These are phyloP conservation scores for Pyrus betulifolia DNA, from an alignment of 306 rosid species.

Conservation along the genomic window DNA sequence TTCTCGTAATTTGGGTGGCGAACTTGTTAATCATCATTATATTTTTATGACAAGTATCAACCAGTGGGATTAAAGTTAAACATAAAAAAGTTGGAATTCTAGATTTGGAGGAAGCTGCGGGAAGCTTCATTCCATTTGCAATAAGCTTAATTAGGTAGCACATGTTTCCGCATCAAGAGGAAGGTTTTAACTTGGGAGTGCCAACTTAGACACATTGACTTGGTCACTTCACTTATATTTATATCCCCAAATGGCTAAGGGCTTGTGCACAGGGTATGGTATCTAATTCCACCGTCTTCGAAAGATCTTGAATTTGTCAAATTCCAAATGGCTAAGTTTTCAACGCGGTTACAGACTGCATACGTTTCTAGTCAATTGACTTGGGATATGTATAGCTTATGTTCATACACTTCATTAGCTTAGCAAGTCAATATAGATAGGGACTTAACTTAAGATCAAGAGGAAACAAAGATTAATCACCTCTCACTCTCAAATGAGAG, in stretches of 20 bases:
- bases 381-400: no score
- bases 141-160: neutral
- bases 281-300: neutral
- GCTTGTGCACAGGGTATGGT: neutral
- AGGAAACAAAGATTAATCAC: no score
- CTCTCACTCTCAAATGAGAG: no score
- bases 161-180: neutral
- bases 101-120: neutral
- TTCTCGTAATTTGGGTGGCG: neutral
- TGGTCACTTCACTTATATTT: neutral
- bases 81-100: neutral
- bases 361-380: no score
- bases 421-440: neutral
- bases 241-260: neutral
- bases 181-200: neutral
- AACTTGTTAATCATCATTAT: neutral
- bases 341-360: neutral
- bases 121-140: slow-evolving; percentile 4
- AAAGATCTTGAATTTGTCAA: no score
- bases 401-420: neutral
- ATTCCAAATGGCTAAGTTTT: neutral
- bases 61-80: neutral
- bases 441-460: no score
- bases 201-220: neutral
- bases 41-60: neutral